phyloP scores from a whole-genome alignment of 495 filamentous ascomycete genomes.

The Penicillium lividum region DNA sequence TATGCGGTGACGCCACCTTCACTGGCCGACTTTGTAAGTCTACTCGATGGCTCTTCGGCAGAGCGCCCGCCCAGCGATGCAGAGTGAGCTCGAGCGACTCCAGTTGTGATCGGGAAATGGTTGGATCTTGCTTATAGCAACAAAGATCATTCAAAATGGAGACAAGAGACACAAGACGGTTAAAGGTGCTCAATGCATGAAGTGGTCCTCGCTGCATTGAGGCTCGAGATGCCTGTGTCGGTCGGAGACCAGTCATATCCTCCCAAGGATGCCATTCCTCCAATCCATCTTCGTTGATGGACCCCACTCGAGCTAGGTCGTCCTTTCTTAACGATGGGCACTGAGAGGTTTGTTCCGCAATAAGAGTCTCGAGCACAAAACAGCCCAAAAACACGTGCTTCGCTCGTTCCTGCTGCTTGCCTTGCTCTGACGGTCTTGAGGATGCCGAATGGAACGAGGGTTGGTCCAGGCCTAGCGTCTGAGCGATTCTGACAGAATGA shows the following conservation, averaged over 20 bases:
- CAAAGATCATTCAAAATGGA: conserved; percentile 47
- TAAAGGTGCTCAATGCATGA: conserved; percentile 61
- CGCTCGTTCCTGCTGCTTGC: conserved; percentile 31
- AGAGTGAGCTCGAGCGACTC: conserved; percentile 40
- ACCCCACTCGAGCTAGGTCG: conserved; percentile 45
- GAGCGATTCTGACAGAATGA: conserved; percentile 56
- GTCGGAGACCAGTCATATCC: conserved; percentile 39
- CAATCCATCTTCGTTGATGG: conserved; percentile 60
- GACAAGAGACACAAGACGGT: conserved; percentile 49
- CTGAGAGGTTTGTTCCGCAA: conserved; percentile 53
- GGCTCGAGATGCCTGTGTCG: conserved; percentile 33
- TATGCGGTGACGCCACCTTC: conserved; percentile 37
- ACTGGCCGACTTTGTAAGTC: conserved; percentile 29
- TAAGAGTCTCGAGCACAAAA: conserved; percentile 63
- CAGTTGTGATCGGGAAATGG: conserved; percentile 30
- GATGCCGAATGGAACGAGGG: conserved; percentile 15
- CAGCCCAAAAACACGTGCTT: conserved; percentile 61
- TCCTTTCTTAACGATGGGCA: conserved; percentile 52
- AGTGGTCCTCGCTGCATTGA: conserved; percentile 53
- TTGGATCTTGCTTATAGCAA: conserved; percentile 29
- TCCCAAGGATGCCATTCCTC: conserved; percentile 76
- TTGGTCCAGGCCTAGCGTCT: conserved; percentile 45
- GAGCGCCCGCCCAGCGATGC: conserved; percentile 37
- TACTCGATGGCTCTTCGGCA: conserved; percentile 39
- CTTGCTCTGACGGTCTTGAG: conserved; percentile 17